Evolutionary conservation across 768 basidiomycete genomes (phyloP).

Genomic region (Mycena capillaripes): DNA sequence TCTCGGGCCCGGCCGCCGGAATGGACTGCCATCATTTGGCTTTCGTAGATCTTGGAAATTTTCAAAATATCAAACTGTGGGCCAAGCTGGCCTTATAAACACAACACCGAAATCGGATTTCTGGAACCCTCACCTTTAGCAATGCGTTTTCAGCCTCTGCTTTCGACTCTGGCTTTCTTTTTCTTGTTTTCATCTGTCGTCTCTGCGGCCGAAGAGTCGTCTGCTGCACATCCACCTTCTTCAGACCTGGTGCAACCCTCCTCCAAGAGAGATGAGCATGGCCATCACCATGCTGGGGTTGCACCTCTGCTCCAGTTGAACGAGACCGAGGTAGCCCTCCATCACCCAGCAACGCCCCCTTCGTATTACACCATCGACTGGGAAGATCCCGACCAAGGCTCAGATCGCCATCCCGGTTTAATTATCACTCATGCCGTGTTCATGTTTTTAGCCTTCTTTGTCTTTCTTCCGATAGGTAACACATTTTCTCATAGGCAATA

Average conservation of each 20-base stretch:
- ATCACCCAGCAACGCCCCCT: conserved; percentile 78
- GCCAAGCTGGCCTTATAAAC: conserved; percentile 26
- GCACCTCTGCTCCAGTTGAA: conserved; percentile 75
- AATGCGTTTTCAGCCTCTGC: conserved; percentile 37
- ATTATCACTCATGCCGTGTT: conserved; percentile 82
- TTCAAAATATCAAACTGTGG: background rate
- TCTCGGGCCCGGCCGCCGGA: background rate
- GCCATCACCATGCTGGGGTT: conserved; percentile 63
- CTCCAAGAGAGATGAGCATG: conserved; percentile 51
- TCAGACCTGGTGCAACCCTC: background rate
- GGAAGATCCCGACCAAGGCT: conserved; percentile 61
- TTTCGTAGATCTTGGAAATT: too few species aligned
- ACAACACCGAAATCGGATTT: background rate
- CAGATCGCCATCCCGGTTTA: conserved; percentile 71
- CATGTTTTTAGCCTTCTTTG: conserved; percentile 87
- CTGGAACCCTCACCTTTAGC: conserved; percentile 14
- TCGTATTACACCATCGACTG: conserved; percentile 90
- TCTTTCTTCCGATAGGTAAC: conserved; percentile 84
- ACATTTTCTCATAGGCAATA: conserved; percentile 11
- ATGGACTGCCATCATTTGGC: too few species aligned
- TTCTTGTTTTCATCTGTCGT: background rate
- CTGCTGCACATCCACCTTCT: background rate
- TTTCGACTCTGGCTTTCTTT: conserved; percentile 24
- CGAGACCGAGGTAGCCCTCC: conserved; percentile 78
- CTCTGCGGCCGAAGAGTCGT: background rate